phyloP scores from a whole-genome alignment of 257 asterid species.

The Avicennia marina region DNA sequence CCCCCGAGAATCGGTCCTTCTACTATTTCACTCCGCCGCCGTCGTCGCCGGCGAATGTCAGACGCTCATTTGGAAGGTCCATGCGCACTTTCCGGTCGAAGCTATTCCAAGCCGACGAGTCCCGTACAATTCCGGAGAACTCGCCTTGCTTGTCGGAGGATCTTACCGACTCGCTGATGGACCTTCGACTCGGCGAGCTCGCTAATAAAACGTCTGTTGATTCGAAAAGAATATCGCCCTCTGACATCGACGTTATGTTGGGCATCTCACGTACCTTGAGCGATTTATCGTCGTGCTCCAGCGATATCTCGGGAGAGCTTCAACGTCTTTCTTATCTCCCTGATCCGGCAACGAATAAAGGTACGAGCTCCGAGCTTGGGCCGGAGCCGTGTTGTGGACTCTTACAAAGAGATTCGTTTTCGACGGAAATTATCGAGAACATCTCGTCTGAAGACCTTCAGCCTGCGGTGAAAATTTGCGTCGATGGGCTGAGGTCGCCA shows the following conservation, averaged over 20 bases:
- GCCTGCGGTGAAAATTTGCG: slow-evolving; percentile 79
- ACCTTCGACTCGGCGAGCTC: slow-evolving; percentile 69
- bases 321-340: slow-evolving; percentile 70
- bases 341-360: slow-evolving; percentile 29
- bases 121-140: slow-evolving; percentile 20
- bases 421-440: slow-evolving; percentile 80
- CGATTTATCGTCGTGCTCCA: slow-evolving; percentile 80
- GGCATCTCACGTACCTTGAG: slow-evolving; percentile 67
- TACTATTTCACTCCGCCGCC: slow-evolving; percentile 63
- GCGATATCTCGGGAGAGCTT: slow-evolving; percentile 87
- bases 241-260: slow-evolving; percentile 37
- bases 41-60: slow-evolving; percentile 42
- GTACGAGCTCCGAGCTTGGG: slow-evolving; percentile 25
- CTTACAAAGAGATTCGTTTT: slow-evolving; percentile 68
- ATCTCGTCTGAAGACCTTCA: slow-evolving; percentile 89
- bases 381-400: slow-evolving; percentile 77
- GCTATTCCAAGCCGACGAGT: slow-evolving; percentile 36
- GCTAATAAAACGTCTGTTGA: slow-evolving; percentile 35
- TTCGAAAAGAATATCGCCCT: slow-evolving; percentile 24
- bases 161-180: slow-evolving; percentile 70
- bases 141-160: slow-evolving; percentile 38
- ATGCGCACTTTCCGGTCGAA: slow-evolving; percentile 65
- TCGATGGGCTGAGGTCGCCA: slow-evolving; percentile 60
- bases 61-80: slow-evolving; percentile 60
- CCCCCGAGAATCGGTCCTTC: slow-evolving; percentile 41